phyloP scores from a whole-genome alignment of 2,329 filamentous ascomycete species.

The Aspergillus viridinutans region DNA sequence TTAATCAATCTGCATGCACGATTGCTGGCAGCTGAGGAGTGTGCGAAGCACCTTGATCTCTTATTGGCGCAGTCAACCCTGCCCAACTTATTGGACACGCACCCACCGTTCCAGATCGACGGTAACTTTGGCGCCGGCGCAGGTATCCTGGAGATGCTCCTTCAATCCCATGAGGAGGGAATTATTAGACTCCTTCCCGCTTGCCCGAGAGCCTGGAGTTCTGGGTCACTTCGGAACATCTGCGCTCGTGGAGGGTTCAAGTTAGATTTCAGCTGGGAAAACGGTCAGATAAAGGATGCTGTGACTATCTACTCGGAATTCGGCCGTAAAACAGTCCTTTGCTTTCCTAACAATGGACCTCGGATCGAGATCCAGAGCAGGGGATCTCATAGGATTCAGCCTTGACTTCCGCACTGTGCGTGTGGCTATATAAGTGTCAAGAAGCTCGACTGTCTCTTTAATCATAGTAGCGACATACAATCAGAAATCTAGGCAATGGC shows the following conservation, averaged over 20 bases:
- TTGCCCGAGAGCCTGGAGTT: slow-evolving; percentile 33
- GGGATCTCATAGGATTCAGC: neutral
- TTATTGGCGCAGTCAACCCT: slow-evolving; percentile 41
- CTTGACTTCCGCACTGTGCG: neutral
- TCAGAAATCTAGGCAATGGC: neutral
- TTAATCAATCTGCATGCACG: slow-evolving; percentile 48
- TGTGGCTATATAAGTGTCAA: neutral
- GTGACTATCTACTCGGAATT: slow-evolving; percentile 14
- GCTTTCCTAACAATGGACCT: slow-evolving; percentile 16
- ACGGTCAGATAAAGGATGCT: slow-evolving; percentile 18
- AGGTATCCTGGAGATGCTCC: slow-evolving; percentile 45
- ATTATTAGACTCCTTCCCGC: slow-evolving; percentile 38
- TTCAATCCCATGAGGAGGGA: slow-evolving; percentile 37
- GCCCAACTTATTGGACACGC: slow-evolving; percentile 44
- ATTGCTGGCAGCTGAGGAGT: slow-evolving; percentile 38
- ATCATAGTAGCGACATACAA: neutral
- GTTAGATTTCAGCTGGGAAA: slow-evolving; percentile 36
- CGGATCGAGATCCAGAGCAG: slow-evolving; percentile 11
- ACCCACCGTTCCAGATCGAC: slow-evolving; percentile 49
- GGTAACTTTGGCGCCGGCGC: slow-evolving; percentile 49
- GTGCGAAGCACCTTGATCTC: slow-evolving; percentile 35
- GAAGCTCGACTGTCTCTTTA: neutral
- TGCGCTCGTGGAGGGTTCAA: slow-evolving; percentile 35
- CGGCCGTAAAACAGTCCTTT: slow-evolving; percentile 13
- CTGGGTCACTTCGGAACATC: slow-evolving; percentile 32